Evolutionary conservation across 2,329 filamentous ascomycete genomes (phyloP).

Genomic region (Aspergillus fijiensis): DNA sequence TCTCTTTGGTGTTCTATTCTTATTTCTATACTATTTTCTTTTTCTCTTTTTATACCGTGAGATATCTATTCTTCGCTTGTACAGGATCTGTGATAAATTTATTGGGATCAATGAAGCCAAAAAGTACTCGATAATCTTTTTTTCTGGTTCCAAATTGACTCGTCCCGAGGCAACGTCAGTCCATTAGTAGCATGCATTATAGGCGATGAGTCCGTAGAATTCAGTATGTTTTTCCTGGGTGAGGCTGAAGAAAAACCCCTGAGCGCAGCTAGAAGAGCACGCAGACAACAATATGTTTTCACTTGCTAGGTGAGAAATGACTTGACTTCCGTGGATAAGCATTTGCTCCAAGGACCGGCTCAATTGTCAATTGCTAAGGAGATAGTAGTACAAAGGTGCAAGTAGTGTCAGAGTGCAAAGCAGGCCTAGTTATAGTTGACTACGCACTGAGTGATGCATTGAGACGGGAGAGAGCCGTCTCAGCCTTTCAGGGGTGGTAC

Average conservation of each 20-base stretch:
- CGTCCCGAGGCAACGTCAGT: not conserved
- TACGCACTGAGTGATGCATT: too few species aligned
- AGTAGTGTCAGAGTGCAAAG: too few species aligned
- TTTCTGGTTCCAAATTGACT: not conserved
- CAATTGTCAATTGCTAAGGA: not conserved
- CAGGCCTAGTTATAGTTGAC: too few species aligned
- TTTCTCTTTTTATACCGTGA: slow-evolving; percentile 2
- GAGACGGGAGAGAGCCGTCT: not conserved
- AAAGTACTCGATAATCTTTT: slow-evolving; percentile 11
- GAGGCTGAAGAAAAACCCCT: not conserved
- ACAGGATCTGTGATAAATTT: slow-evolving; percentile 12
- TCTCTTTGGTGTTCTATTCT: not conserved
- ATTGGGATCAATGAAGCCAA: slow-evolving; percentile 7
- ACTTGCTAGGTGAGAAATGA: not conserved
- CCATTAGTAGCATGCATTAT: not conserved
- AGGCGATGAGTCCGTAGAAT: not conserved
- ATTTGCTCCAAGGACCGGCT: not conserved
- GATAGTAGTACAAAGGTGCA: too few species aligned
- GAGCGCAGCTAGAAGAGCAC: not conserved
- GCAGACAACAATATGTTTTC: not conserved
- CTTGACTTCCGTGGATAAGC: not conserved
- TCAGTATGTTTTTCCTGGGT: not conserved
- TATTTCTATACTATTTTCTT: not conserved
- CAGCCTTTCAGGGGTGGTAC: not conserved
- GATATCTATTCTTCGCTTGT: slow-evolving; percentile 11